These are phyloP conservation scores for Alternaria sp. DNA, from an alignment of 2,329 filamentous ascomycete species.

Conservation along the genomic window DNA sequence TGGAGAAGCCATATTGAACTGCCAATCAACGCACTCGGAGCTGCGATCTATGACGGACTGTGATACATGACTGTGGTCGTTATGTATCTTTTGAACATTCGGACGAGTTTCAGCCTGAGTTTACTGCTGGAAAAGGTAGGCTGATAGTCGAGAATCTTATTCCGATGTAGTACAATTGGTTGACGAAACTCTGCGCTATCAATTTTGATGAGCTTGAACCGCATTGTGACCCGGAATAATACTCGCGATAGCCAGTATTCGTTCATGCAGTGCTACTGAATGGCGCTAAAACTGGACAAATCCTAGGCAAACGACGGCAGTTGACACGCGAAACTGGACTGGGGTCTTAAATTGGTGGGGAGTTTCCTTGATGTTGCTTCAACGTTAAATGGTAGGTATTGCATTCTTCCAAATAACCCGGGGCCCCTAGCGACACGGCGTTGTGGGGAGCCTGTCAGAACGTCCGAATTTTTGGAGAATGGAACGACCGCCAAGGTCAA, in stretches of 20 bases:
- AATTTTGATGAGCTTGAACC: constrained; percentile 34
- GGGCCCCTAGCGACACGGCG: constrained; percentile 3
- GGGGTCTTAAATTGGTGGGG: constrained; percentile 12
- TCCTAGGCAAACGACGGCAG: constrained; percentile 21
- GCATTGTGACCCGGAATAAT: constrained; percentile 30
- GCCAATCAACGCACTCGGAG: constrained; percentile 30
- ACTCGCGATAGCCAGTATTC: constrained; percentile 19
- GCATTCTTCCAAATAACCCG: constrained; percentile 21
- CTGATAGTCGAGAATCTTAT: constrained; percentile 29
- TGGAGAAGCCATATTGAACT: constrained; percentile 23
- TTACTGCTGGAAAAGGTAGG: constrained; percentile 15
- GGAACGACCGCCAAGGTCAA: neutral
- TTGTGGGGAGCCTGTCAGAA: constrained; percentile 20
- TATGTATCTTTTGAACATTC: constrained; percentile 23
- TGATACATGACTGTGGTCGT: constrained; percentile 21
- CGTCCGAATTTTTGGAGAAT: neutral
- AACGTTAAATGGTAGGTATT: constrained; percentile 18
- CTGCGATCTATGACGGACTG: constrained; percentile 31
- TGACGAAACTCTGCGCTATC: constrained; percentile 26
- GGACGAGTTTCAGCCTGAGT: constrained; percentile 38
- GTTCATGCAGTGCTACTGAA: constrained; percentile 18
- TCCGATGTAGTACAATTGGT: constrained; percentile 20
- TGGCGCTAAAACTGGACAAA: constrained; percentile 6
- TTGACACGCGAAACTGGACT: constrained; percentile 20
- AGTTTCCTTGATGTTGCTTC: constrained; percentile 13